Evolutionary conservation across 1,284 basidiomycete genomes (phyloP).

Genomic region (Pseudozyma hubeiensis): DNA sequence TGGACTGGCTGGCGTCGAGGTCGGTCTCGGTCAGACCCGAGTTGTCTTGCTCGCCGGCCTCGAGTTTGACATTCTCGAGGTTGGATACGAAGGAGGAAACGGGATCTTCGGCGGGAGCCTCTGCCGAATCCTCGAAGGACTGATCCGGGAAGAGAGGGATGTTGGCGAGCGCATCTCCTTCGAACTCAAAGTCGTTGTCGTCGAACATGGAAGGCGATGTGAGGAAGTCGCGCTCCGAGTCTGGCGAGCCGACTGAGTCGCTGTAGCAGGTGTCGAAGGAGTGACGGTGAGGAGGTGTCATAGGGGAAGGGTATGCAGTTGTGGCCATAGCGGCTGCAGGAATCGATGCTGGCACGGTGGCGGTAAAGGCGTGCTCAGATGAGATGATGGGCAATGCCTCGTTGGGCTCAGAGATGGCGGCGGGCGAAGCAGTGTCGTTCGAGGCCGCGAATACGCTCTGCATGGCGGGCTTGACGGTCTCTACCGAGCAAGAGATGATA

Average conservation of each 20-base stretch:
- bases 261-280: slow-evolving; percentile 42
- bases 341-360: background rate
- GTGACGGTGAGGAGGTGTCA: slow-evolving; percentile 40
- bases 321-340: background rate
- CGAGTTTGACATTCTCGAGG: slow-evolving; percentile 45
- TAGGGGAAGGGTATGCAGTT: slow-evolving; percentile 9
- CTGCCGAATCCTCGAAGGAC: slow-evolving; percentile 22
- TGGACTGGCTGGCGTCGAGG: slow-evolving; percentile 35
- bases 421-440: background rate
- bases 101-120: slow-evolving; percentile 16
- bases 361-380: background rate
- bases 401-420: background rate
- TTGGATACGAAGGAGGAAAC: slow-evolving; percentile 18
- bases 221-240: slow-evolving; percentile 50
- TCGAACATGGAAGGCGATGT: slow-evolving; percentile 49
- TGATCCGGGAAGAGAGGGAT: slow-evolving; percentile 39
- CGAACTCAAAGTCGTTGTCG: slow-evolving; percentile 46
- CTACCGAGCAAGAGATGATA: slow-evolving; percentile 17
- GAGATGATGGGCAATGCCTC: background rate
- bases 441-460: background rate
- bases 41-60: slow-evolving; percentile 18
- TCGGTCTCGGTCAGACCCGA: slow-evolving; percentile 26
- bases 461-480: slow-evolving; percentile 19
- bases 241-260: slow-evolving; percentile 44
- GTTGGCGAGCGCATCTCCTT: slow-evolving; percentile 25